Conservation (phyloP, 306 rosid genomes). For the Vigna nakashimae region DNA sequence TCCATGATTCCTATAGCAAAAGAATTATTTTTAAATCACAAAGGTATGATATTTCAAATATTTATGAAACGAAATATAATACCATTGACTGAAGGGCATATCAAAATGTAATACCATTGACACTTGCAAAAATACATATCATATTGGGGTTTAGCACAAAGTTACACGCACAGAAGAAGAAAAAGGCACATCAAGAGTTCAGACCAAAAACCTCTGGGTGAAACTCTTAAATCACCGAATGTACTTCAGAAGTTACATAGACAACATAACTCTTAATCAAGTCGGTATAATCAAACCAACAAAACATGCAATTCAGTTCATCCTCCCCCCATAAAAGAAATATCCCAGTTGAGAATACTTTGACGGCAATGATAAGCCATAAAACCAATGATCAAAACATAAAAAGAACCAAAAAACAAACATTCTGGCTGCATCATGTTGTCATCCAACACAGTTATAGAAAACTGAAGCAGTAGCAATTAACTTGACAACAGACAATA, state of each 20-base stretch:
- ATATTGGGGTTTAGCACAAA: not conserved
- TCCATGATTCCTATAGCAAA: slow-evolving; percentile 60
- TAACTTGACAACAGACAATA: not conserved
- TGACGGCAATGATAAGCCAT: not conserved
- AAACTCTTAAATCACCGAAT: not conserved
- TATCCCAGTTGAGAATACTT: not conserved
- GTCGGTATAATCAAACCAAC: slow-evolving; percentile 6
- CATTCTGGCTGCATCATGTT: slow-evolving; percentile 15
- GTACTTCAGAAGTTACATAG: slow-evolving; percentile 23
- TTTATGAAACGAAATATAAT: not conserved
- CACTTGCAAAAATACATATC: not conserved
- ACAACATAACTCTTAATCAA: not conserved
- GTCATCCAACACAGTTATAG: not conserved
- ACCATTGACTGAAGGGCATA: not conserved
- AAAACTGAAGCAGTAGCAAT: slow-evolving; percentile 2
- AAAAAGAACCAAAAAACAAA: not conserved
- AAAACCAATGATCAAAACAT: not conserved
- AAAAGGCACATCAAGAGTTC: not conserved
- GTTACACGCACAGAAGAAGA: not conserved
- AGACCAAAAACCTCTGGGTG: not conserved
- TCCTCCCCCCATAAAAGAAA: not conserved
- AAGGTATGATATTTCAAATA: not conserved
- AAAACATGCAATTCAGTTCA: slow-evolving; percentile 11
- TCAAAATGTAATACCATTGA: slow-evolving; percentile 16
- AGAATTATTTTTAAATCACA: not conserved